Conservation (phyloP, 2,329 filamentous ascomycete species). For the Ophiostoma tasmaniense region DNA sequence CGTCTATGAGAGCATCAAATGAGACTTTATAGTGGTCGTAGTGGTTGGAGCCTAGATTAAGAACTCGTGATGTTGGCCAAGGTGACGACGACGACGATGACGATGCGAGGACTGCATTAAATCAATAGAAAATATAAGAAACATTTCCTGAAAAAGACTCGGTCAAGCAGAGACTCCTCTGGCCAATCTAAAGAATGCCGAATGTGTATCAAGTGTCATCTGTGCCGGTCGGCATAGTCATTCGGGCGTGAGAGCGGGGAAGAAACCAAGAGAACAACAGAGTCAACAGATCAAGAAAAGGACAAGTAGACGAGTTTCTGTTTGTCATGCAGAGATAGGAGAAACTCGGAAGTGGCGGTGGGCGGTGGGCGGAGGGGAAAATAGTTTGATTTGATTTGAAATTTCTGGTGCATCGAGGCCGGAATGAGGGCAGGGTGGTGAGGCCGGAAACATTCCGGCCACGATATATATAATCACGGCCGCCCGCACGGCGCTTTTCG, state of each 20-base stretch:
- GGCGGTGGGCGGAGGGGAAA: background rate
- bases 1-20: background rate
- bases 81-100: background rate
- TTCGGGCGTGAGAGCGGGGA: background rate
- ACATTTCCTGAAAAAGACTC: background rate
- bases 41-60: no score
- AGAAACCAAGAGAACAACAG: background rate
- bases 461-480: conserved; percentile 10
- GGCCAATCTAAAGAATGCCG: background rate
- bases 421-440: conserved; percentile 7
- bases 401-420: conserved; percentile 1
- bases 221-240: background rate
- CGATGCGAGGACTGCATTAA: background rate
- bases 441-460: conserved; percentile 12
- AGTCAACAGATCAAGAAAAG: background rate
- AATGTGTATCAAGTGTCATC: background rate
- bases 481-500: background rate
- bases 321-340: conserved; percentile 10
- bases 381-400: background rate
- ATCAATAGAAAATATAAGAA: background rate
- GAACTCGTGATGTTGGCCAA: background rate
- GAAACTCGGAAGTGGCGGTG: background rate
- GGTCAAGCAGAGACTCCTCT: background rate
- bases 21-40: background rate
- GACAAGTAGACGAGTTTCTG: conserved; percentile 3